phyloP scores from a whole-genome alignment of 2,329 filamentous ascomycete species.

The Diaporthe sp. region DNA sequence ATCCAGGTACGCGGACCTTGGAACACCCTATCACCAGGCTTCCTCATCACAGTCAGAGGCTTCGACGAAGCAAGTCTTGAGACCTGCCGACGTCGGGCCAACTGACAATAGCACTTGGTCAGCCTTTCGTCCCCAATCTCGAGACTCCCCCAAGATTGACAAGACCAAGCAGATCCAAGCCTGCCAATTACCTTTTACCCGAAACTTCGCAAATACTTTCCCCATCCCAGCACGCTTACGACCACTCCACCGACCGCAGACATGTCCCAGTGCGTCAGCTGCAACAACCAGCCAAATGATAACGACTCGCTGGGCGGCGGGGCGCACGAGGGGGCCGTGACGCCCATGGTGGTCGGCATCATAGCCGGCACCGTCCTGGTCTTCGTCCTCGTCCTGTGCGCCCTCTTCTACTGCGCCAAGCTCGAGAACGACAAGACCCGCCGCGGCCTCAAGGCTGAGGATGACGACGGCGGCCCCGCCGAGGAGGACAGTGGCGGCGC shows the following conservation, averaged over 20 bases:
- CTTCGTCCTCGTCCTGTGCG: conserved; percentile 38
- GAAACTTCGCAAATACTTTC: background rate
- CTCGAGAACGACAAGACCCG: conserved; percentile 37
- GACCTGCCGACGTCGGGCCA: background rate
- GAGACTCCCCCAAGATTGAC: background rate
- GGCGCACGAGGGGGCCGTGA: conserved; percentile 35
- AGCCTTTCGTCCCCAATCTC: background rate
- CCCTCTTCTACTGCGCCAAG: conserved; percentile 42
- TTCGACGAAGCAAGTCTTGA: background rate
- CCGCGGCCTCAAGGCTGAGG: conserved; percentile 24
- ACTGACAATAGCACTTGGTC: background rate
- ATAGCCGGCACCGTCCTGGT: conserved; percentile 39
- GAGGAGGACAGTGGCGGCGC: background rate
- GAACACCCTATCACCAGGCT: too few relatives aligned
- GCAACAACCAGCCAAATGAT: conserved; percentile 39
- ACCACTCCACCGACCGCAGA: background rate
- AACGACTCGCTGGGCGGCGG: conserved; percentile 40
- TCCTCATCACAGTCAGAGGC: too few relatives aligned
- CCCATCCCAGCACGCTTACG: background rate
- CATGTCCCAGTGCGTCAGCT: conserved; percentile 41
- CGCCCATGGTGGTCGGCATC: conserved; percentile 39
- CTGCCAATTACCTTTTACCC: too few relatives aligned
- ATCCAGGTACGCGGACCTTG: background rate
- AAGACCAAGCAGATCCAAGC: background rate
- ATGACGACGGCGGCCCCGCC: background rate